Base-by-base conservation (phyloP, 169 alveolate genomes). In the Theileria equi region DNA sequence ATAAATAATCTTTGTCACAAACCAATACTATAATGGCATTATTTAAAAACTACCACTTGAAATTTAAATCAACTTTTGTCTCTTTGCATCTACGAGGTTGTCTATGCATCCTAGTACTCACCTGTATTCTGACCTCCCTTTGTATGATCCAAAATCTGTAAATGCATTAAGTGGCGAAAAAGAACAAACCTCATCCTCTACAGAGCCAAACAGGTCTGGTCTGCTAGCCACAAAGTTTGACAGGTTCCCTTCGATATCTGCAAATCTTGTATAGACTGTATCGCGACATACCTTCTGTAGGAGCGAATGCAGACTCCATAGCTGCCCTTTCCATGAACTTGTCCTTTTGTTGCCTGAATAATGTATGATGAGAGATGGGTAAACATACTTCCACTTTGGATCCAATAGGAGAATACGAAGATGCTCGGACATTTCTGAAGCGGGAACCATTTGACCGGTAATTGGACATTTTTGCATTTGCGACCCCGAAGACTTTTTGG, bases 391-490 rank as follows among this genome's bases (percentile, higher is more conserved):
- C 98, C 98, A 96, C 78, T 95, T 94, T 32, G 99, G 98, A 49
- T 96, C 98, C 59, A 96, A 89, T 53, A 96, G 88, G 61, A 95
- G 91, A 21, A 94, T 84, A 58, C 92, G 89, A 72, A 95, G 89
- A 80, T 96, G 99, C 53, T 92, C 92, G 31, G 95, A 88, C 94
- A 95, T 93, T 68, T 94, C 96, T 61, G 83, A 82, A 32, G 94
- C 89, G 19, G 95, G 96, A 7, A 96, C 89, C 80, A 92, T 83
- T 65, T 92, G 94, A 31, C 96, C 94, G 25, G 98, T 95, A 55
- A 95, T 92, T 16, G 98, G 98, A 54, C 99, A 96, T 80, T 88
- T 89, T 66, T 94, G 95, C 89, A 92, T 86, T 44, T 70, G 82
- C 16, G 74, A 64, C 19, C 86, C 83, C 34, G 54, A 62, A 44